These are phyloP conservation scores for Claviceps quebecensis DNA, from an alignment of 2,329 filamentous ascomycete species.

Conservation along the genomic window DNA sequence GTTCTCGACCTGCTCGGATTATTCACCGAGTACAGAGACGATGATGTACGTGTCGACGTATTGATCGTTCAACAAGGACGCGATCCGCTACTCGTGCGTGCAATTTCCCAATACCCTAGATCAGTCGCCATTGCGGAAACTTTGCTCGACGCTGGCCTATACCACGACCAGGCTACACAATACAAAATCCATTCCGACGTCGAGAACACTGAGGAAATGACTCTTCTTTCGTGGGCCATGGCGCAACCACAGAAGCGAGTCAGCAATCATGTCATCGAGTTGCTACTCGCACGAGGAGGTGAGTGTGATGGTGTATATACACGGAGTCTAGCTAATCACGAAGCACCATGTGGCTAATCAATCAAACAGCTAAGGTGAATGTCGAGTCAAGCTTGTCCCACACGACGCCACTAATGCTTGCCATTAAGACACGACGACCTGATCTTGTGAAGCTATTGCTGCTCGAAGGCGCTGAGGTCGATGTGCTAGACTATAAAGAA, in stretches of 20 bases:
- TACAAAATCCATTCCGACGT: slow-evolving; percentile 30
- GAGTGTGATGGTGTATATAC: slow-evolving; percentile 9
- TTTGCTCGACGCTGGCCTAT: slow-evolving; percentile 43
- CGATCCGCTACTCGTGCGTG: slow-evolving; percentile 36
- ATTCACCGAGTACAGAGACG: slow-evolving; percentile 36
- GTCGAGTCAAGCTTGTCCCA: slow-evolving; percentile 37
- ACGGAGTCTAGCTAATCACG: neutral
- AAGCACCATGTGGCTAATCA: neutral
- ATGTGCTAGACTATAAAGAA: slow-evolving; percentile 40
- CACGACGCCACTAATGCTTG: slow-evolving; percentile 44
- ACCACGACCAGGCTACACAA: slow-evolving; percentile 38
- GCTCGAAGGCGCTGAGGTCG: slow-evolving; percentile 43
- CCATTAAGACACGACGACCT: slow-evolving; percentile 39
- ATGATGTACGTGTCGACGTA: slow-evolving; percentile 34
- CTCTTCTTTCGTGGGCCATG: slow-evolving; percentile 46
- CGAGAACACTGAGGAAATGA: slow-evolving; percentile 39
- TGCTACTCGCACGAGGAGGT: slow-evolving; percentile 35
- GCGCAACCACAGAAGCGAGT: slow-evolving; percentile 49
- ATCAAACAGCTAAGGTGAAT: slow-evolving; percentile 38
- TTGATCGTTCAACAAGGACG: slow-evolving; percentile 28
- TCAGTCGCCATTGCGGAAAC: slow-evolving; percentile 37
- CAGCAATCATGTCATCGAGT: slow-evolving; percentile 41
- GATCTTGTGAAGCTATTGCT: slow-evolving; percentile 45
- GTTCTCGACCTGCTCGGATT: slow-evolving; percentile 35
- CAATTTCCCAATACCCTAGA: slow-evolving; percentile 39